Evolutionary conservation across 306 rosid species (phyloP), one percentile per base, ranked within the genome.

Genomic region (Abrus precatorius): DNA sequence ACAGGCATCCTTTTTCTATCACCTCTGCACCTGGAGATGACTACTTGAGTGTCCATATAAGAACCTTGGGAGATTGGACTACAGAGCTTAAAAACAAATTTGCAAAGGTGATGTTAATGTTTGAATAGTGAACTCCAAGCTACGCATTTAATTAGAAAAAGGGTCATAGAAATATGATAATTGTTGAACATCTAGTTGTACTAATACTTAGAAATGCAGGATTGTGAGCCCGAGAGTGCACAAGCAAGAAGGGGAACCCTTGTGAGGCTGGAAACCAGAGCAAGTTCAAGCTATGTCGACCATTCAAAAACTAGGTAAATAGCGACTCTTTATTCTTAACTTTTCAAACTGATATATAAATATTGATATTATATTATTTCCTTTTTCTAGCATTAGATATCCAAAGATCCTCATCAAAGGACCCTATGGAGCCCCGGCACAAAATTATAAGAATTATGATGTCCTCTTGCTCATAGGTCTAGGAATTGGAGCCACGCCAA

Each of bases 1-100:
- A 14, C 80, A 95, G 99, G 99, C 97, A 95, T 80, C 99, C 97
- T 27, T 95, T 95, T 85, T 87, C 95, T 64, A 95, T 93, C 84
- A 95, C 99, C 77, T 95, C 99, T 65, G 99, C 99, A 43, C 98
- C 98, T 0, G 97, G 96, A 71, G 98, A 95, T 78, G 94, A 91
- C 55, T 93, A 91, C 88, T 81, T 95, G 83, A 93, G 98, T 79
- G 93, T 92, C 75, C 99, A 93, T 80, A 87, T 95, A 13, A 47
- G 92, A 85, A 80, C 95, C 54, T 71, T 84, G 45, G 99, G 99
- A 50, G 99, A 95, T 81, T 95, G 98, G 99, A 95, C 99, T 20
- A 59, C 85, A 29, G 97, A 88, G 84, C 99, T 95, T 40, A 84
- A 84, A 81, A 80, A 86, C 11, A 85, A 20, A 82, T 95, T 95